Base-by-base conservation (phyloP, 2,329 filamentous ascomycete genomes). In the Lasiodiplodia citricola region DNA sequence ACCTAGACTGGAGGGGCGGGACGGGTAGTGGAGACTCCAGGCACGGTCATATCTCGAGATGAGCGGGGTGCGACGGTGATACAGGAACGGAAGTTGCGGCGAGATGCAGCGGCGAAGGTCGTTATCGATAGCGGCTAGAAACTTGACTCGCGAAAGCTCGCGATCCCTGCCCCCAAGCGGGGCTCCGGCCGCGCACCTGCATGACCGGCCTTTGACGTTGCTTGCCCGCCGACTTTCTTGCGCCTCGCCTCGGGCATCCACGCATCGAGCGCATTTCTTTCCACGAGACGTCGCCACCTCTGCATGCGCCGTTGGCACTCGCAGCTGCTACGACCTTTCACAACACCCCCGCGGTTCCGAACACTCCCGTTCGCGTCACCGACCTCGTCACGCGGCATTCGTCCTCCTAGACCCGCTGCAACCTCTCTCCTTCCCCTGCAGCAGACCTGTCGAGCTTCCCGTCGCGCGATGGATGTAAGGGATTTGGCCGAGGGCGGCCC, bases 401-500 rank as follows among this genome's bases (percentile, higher is more conserved):
- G 16, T 38, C 47, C n/a, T 38, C 28, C 13, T 13, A 31, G 23
- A 14, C 18, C 60, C 60, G 47, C 31, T 37, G 18, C 28, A 18
- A 23, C 60, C 8, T 25, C n/a, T 52, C 47, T 54, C 11, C 31
- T n/a, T 21, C 21, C 47, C 10, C 41, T 41, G 44, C 60, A 13
- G 31, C 28, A 63, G 28, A 35, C 2, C 14, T n/a, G 5, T n/a
- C 38, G 23, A n/a, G 16, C 25, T 23, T 47, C 47, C n/a, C 21
- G 13, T 25, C 60, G 60, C 57, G 75, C 70, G 60, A 80, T 80
- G 78, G 74, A 77, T 38, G 67, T 73, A 8, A 72, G 75, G 55
- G 71, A 71, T 67, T 65, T 72, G 21, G 71, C 74, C 47, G 60
- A 51, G 13, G 38, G 51, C 38, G 44, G 60, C 58, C 64, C 67